Base-by-base conservation (phyloP, 2,329 filamentous ascomycete species). In the Arachnopeziza araneosa region DNA sequence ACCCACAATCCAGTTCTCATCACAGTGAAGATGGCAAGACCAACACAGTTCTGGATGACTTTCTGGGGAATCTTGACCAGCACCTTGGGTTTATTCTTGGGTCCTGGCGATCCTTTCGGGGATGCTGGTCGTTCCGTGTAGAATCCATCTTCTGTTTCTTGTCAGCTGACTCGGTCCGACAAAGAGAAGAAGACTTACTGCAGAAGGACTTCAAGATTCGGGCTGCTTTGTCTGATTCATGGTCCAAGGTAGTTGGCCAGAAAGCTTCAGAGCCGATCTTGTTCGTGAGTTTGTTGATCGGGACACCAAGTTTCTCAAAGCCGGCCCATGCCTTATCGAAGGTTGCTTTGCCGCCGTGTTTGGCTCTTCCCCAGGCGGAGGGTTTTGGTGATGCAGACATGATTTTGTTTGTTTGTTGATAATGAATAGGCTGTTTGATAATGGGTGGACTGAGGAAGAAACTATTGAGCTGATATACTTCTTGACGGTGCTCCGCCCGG, bases 1-100 rank as follows among this genome's bases (percentile, higher is more conserved):
- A 96, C 82, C 90, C 92, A 96, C 32, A 97, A 78, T 19, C 93
- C 93, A 9, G 91, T 93, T 60, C 93, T 87, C 91, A 97, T 96
- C 48, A 91, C 96, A 0, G 93, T 96, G 77, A 97, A 97, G 67
- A 98, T 90, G 57, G 91, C 93, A 57, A 98, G 83, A 14, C 91
- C 93, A 67, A 93, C 91, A 36, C 92, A 92, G 75, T 95, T 90
- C 71, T 90, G 85, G 67, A 98, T 91, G 59, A 97, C 91, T 70
- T 88, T 83, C 59, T 87, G 79, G 0, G 93, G 93, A 49, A 98
- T 96, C 77, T 92, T 95, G 75, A 93, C 91, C 57, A 80, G 74
- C 1, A 70, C 62, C 67, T 91, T 85, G 21, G 87, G 86, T 72
- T 83, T 78, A 64, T 77, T 52, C 79, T 80, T 54, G 78, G 79